Evolutionary conservation across 1,139 yeast species (phyloP), one percentile per base, ranked within the genome.

Genomic region (Hansenula sp.): DNA sequence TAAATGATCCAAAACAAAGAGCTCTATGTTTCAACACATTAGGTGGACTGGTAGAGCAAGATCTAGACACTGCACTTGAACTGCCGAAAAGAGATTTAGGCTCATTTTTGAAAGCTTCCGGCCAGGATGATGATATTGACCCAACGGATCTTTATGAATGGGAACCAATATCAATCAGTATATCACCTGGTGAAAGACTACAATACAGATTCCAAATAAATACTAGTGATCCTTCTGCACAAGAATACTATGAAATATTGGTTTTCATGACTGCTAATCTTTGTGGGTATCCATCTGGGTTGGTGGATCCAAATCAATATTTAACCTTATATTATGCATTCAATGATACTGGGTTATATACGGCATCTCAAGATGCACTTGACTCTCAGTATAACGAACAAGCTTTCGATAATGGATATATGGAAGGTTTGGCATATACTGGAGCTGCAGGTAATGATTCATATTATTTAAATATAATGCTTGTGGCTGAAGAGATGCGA

Each of bases 231-330:
- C 37, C 31, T 14, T 8, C 20, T 16, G 14, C 20, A 9, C 35
- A 33, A 17, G 24, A 25, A 6, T 65, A 63, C 44, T 77, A 73
- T 53, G 77, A 80, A 53, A 65, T 73, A 38, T 63, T 80, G 50
- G 67, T 79, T 39, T 79, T 78, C 47, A 48, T 81, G 6, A 75
- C 83, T 18, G 87, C 84, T 1, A 79, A 79, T 47, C 63, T 81
- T 11, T 79, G 85, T 49, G 52, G 61, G 9, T 65, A 73, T 43
- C 85, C 87, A 0, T 37, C 40, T 2, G 43, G 44, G 16, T 45
- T 49, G 9, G 55, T 64, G 29, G 53, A 56, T 38, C 69, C 65
- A 24, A 33, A 25, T 17, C 60, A 73, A 17, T 67, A 71, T 34
- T 55, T 80, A 29, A 64, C 69, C 6, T 69, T 80, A 0, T 74